Base-by-base conservation (phyloP, 2,329 filamentous ascomycete species). In the Penicillium digitatum region DNA sequence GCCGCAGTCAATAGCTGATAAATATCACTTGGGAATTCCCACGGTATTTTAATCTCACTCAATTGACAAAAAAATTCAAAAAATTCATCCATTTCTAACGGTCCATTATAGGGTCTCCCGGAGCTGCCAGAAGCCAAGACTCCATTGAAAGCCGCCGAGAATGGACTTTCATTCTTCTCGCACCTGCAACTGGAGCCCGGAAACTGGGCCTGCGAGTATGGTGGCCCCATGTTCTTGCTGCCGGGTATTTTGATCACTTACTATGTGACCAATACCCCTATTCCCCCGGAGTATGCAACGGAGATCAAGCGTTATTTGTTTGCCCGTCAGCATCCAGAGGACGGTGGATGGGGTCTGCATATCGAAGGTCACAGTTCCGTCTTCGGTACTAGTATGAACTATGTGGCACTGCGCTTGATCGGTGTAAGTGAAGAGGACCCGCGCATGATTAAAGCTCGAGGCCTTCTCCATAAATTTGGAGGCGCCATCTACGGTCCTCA, bases 171-270 rank as follows among this genome's bases (percentile, higher is more conserved):
- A 3, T 97, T 96, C 78, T 96, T 95, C 77, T 89, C 92, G 54
- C 83, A 93, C 60, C 82, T 97, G 24, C 94, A 99, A 72, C 81
- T 96, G 1, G 85, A 87, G 14, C 87, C 90, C 0, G 94, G 94
- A 5, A 90, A 96, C 69, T 99, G 94, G 94, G 94, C 82, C 5
- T 97, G 93, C 76, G 94, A 99, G 72, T 99, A 99, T 76, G 94
- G 94, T 52, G 94, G 94, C 0, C 94, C 94, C 4, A 93, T 96
- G 89, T 99, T 99, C 69, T 82, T 97, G 37, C 79, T 97, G 1
- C 90, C 93, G 0, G 90, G 93, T 42, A 72, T 96, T 22, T 85
- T 96, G 58, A 85, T 95, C 63, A 82, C 88, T 27, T 95, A 90
- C 85, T 92, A 95, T 71, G 88, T 88, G 49, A 97, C 92, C 59